Evolutionary conservation across 2,329 filamentous ascomycete species (phyloP).

Genomic region (Diaporthe caulivora): DNA sequence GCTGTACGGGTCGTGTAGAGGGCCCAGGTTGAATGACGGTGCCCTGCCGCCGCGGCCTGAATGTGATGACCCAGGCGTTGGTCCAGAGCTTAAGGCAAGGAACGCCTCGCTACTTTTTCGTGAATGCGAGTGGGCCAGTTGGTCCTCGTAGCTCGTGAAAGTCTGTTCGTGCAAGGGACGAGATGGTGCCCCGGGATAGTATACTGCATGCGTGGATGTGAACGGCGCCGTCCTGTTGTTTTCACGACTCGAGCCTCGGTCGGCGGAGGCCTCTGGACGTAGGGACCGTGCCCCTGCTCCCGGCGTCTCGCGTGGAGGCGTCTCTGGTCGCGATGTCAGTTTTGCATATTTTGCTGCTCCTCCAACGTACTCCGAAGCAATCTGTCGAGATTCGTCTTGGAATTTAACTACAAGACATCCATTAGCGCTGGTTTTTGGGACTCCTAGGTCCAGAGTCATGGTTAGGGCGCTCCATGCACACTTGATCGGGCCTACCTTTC

Average conservation of each 20-base stretch:
- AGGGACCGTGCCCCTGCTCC: constrained; percentile 41
- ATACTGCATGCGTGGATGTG: constrained; percentile 25
- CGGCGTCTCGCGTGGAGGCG: constrained; percentile 46
- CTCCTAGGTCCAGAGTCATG: neutral
- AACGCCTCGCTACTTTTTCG: constrained; percentile 35
- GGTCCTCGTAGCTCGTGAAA: constrained; percentile 36
- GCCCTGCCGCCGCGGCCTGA: constrained; percentile 37
- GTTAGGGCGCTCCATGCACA: neutral
- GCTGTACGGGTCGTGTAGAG: constrained; percentile 41
- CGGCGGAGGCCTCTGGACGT: neutral
- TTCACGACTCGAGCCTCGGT: neutral
- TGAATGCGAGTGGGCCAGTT: constrained; percentile 22
- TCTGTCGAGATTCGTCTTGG: constrained; percentile 87
- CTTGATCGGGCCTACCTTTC: constrained; percentile 59
- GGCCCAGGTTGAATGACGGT: constrained; percentile 39
- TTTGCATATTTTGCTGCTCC: constrained; percentile 80
- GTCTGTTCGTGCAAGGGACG: constrained; percentile 31
- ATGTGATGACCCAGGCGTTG: constrained; percentile 44
- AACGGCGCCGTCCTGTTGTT: constrained; percentile 11
- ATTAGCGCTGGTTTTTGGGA: constrained; percentile 32
- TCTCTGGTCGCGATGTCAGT: constrained; percentile 55
- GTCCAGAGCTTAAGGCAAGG: constrained; percentile 34
- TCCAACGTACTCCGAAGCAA: constrained; percentile 90
- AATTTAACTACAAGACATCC: constrained; percentile 72
- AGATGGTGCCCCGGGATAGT: constrained; percentile 24